Conservation (phyloP, 108 stramenopile genomes). For the Nitzschia sp. region DNA sequence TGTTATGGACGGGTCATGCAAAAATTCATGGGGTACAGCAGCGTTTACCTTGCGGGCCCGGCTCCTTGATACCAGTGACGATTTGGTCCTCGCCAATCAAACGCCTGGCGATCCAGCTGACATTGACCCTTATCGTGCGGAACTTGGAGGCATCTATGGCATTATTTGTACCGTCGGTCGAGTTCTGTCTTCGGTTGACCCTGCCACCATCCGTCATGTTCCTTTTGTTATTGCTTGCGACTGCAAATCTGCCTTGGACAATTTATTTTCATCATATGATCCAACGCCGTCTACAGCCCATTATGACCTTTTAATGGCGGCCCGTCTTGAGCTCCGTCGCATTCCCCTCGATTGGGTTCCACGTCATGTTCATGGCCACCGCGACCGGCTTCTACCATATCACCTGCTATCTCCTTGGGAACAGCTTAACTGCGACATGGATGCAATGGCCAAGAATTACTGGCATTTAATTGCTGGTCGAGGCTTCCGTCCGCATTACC, state of each 20-base stretch:
- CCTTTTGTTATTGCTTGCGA: not conserved
- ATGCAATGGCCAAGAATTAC: not conserved
- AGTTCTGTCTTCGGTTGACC: no score
- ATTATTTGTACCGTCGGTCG: not conserved
- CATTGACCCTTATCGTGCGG: not conserved
- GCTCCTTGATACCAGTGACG: no score
- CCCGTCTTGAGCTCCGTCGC: not conserved
- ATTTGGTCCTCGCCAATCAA: no score
- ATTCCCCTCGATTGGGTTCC: not conserved
- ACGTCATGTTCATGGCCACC: not conserved
- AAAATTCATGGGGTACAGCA: no score
- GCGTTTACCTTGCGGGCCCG: no score
- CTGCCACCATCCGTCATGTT: no score
- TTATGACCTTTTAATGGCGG: not conserved
- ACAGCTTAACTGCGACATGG: not conserved
- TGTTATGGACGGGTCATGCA: no score
- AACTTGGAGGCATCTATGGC: not conserved
- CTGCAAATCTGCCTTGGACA: not conserved
- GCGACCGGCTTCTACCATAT: not conserved
- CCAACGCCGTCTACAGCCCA: not conserved
- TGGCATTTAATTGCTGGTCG: not conserved
- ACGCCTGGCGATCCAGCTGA: no score
- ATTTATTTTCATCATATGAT: not conserved
- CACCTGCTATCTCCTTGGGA: not conserved
- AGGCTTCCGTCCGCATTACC: not conserved